Percentiles rank a stretch among this genome's conserved stretches.
These are phyloP conservation scores for Sugiyamaella valdiviana DNA, from an alignment of 805 yeast genomes.

Conservation along the genomic window DNA sequence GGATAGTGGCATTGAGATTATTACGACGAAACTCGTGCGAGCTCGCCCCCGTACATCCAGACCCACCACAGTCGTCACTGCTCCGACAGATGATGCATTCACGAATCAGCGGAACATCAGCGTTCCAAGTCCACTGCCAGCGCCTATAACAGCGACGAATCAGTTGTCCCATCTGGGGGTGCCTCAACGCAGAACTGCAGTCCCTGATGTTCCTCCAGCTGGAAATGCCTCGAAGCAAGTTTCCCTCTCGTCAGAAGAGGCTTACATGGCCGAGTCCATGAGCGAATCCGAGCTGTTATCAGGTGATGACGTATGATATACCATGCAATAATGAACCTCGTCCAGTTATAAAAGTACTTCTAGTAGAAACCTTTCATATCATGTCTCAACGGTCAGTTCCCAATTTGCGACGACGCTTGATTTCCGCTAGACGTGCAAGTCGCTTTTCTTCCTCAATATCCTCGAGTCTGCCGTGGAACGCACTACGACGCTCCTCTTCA, in stretches of 20 bases:
- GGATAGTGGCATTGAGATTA: background rate
- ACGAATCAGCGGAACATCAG: background rate
- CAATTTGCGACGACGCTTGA: conserved; percentile 15
- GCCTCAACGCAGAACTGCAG: too few relatives aligned
- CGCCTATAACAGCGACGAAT: too few relatives aligned
- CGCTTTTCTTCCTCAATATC: conserved; percentile 58
- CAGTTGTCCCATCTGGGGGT: too few relatives aligned
- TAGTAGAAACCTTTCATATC: background rate
- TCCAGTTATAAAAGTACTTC: background rate
- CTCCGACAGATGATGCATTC: background rate
- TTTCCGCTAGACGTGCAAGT: conserved; percentile 17
- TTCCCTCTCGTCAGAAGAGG: conserved; percentile 2
- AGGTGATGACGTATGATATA: background rate
- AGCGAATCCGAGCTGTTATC: conserved; percentile 21
- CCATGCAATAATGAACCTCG: background rate
- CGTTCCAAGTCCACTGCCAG: too few relatives aligned
- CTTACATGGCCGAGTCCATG: conserved; percentile 22
- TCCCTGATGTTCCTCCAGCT: too few relatives aligned
- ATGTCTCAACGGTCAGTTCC: background rate
- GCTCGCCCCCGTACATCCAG: background rate
- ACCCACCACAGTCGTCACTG: background rate
- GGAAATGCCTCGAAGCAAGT: background rate
- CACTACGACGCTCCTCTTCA: conserved; percentile 71
- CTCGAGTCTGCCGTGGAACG: conserved; percentile 63
- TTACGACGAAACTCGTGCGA: background rate